Base-by-base conservation (phyloP, 2,329 filamentous ascomycete genomes). In the Colletotrichum tropicale region DNA sequence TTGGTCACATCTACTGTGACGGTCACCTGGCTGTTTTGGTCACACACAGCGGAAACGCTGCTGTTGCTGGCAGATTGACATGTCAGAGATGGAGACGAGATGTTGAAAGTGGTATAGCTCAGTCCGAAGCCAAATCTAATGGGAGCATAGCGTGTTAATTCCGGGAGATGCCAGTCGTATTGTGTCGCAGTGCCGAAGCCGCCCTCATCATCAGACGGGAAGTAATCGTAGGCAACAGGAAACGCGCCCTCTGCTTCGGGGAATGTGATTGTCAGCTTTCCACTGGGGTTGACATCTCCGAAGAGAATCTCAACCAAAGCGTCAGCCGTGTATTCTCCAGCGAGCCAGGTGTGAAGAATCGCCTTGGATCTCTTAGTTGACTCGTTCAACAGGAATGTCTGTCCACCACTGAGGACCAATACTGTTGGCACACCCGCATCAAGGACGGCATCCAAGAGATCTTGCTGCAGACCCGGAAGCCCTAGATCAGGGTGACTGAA, bases 151-250 rank as follows among this genome's bases (percentile, higher is more conserved):
- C 89, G 84, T 80, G 79, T 78, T 30, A 82, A 43, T 13, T 80
- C 75, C 9, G 82, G 81, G 71, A 78, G 81, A 30, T 81, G 79
- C 78, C 91, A 92, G 5, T 91, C 85, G 79, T 88, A 91, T 43
- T 91, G 85, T 12, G 88, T 88, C 75, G 91, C 89, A 0, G 91
- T 90, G 0, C 86, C 86, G 76, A 94, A 91, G 74, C 89, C 87
- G 38, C 91, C 82, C 70, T 88, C 89, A 83, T 94, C 92, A 78
- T 91, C 89, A 5, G 88, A 88, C 1, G 87, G 87, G 82, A 94
- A 93, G 81, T 93, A 89, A 34, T 93, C 89, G 83, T 94, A 94
- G 81, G 94, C 92, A 70, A 93, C 88, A 69, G 93, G 93, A 6
- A 82, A 78, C 12, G 86, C 82, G n/a, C 85, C 82, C 6, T 84